These are phyloP conservation scores for Phytophthora cryptogea DNA, from an alignment of 352 stramenopile species.

Conservation along the genomic window DNA sequence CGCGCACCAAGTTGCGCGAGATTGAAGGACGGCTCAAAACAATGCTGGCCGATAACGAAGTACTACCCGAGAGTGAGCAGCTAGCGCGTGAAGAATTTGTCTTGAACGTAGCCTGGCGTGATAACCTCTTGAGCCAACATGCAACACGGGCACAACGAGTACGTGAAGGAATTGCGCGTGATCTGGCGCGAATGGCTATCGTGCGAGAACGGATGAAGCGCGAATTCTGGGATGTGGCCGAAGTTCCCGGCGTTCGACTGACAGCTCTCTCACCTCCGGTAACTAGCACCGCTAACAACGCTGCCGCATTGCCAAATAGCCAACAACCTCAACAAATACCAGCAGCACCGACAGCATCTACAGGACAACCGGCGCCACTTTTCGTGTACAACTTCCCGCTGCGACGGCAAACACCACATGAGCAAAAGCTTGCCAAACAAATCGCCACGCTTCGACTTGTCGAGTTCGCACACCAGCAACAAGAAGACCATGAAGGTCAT, in stretches of 20 bases:
- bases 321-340: constrained; percentile 8
- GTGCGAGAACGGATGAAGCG: constrained; percentile 85
- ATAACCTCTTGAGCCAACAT: constrained; percentile 58
- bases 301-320: background rate
- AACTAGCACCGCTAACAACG: background rate
- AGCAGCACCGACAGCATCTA: constrained; percentile 3
- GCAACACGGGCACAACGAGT: constrained; percentile 59
- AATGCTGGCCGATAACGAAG: constrained; percentile 75
- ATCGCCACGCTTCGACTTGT: constrained; percentile 66
- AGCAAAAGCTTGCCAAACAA: constrained; percentile 56
- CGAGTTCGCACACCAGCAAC: constrained; percentile 66
- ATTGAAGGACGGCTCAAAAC: constrained; percentile 68
- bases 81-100: constrained; percentile 90
- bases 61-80: constrained; percentile 64
- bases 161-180: constrained; percentile 62
- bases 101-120: constrained; percentile 81
- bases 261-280: constrained; percentile 48
- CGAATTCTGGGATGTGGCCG: constrained; percentile 92
- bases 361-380: constrained; percentile 18
- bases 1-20: constrained; percentile 61
- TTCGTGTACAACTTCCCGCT: constrained; percentile 89
- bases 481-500: constrained; percentile 38
- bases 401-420: constrained; percentile 47
- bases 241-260: constrained; percentile 66
- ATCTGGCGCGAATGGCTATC: constrained; percentile 79